Conservation (phyloP, 2,329 filamentous ascomycete species). For the Neonectria magnoliae region DNA sequence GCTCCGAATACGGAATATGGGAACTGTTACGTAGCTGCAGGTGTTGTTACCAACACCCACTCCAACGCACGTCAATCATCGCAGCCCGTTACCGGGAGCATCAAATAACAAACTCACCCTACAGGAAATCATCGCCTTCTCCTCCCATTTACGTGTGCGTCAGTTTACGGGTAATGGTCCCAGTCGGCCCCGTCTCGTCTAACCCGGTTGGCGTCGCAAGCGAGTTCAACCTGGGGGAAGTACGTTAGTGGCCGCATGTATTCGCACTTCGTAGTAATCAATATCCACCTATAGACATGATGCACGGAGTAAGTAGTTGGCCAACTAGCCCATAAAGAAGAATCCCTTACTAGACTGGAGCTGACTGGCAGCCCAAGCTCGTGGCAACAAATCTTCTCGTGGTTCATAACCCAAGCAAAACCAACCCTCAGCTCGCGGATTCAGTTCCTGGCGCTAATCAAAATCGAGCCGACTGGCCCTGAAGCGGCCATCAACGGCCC, state of each 20-base stretch:
- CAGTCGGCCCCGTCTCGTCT: not conserved
- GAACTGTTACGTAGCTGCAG: no score
- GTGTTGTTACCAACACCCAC: not conserved
- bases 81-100: not conserved
- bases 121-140: not conserved
- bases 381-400: not conserved
- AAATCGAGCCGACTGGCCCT: conserved; percentile 12
- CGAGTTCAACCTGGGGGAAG: conserved; percentile 13
- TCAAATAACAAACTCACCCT: not conserved
- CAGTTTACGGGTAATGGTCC: not conserved
- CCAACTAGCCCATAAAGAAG: not conserved
- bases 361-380: not conserved
- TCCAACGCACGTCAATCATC: not conserved
- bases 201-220: conserved; percentile 1
- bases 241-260: not conserved
- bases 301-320: not conserved
- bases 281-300: not conserved
- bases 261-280: not conserved
- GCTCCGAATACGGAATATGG: not conserved
- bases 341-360: not conserved
- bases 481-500: conserved; percentile 18
- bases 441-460: conserved; percentile 3
- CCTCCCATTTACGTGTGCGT: conserved; percentile 1
- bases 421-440: not conserved
- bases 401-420: not conserved